Base-by-base conservation (phyloP, 345 rosid genomes). In the Clausena lansium region DNA sequence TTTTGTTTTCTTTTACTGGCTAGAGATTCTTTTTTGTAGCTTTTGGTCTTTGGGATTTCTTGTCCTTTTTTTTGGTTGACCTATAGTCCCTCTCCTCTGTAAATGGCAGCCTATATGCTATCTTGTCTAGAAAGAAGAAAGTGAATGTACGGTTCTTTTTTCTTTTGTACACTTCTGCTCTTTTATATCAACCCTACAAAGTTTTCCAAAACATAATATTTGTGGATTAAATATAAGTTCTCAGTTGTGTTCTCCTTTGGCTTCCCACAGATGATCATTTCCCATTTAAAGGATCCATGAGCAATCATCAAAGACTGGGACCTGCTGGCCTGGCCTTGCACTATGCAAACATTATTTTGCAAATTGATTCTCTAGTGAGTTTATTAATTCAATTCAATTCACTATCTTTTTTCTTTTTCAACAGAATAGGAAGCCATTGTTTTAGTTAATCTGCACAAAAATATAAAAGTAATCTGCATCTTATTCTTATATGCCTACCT, bases 301-400 rank as follows among this genome's bases (percentile, higher is more conserved):
- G 70, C 76, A 63, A 70, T 78, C 80, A 81, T 76, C 87, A 82
- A 81, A 90, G 83, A 83, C 78, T 95, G 81, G 98, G 98, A 75
- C 79, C 85, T 75, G 91, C 93, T 79, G 97, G 96, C 76, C 99
- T 93, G 78, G 94, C 96, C 14, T 81, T 93, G 82, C 97, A 95
- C 73, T 93, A 93, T 78, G 99, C 99, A 64, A 91, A 89, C 73
- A 78, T 93, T 35, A 83, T 95, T 76, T 67, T 83, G 79, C 99
- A 88, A 87, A 90, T 95, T 70, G 99, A 95, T 79, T 86, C 85
- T 75, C 88, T 92, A 63, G 99, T 95, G 80, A 88, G 97, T 86
- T 67, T 75, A 27, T 59, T 66, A 63, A 66, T 41, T 39, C 70
- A 77, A 39, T 60, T 52, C n/a, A 9, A 36, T 78, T 78, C n/a